Base-by-base conservation (phyloP, 148 eudicot genomes). In the Pharnaceum exiguum region DNA sequence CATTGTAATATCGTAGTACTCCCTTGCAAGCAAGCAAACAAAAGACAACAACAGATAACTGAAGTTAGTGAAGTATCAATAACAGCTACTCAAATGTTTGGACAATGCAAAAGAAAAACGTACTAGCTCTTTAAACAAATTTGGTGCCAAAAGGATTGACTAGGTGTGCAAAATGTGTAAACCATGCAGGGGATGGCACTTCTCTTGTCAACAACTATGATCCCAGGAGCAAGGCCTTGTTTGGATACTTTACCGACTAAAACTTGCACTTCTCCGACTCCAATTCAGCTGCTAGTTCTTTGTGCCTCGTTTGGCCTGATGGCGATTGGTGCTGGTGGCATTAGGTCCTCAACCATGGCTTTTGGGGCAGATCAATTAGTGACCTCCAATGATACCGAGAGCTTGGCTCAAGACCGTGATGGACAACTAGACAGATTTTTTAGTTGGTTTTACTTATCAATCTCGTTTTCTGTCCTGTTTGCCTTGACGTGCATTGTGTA, bases 401-500 rank as follows among this genome's bases (percentile, higher is more conserved):
- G 38, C 32, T 12, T 42, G 29, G 43, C 46, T 9, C 54, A 53
- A n/a, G 47, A 22, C 22, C 13, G 17, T n/a, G 48, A 18, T 26
- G 55, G 56, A 26, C 35, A 36, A 1, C 9, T 69, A 5, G 73
- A 63, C 16, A 66, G 75, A 25, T 75, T 62, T 61, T 72, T 79
- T 26, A 69, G 37, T 23, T 79, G 80, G 84, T 79, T 69, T 39
- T 66, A 76, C 45, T 69, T 69, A 28, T 48, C 73, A 6, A 30
- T 60, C 11, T 39, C 69, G 10, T 18, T 72, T 13, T 51, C 80
- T 0, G 35, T 53, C 13, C 39, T 79, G 2, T 57, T 79, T 56
- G 75, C 75, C 26, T 26, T 75, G 11, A 75, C 75, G 15, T 65
- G 50, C 29, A 25, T 72, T 28, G 78, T 79, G 27, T 79, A 79